Evolutionary conservation across 1,284 basidiomycete species (phyloP).

Genomic region (Fomitopsis schrenkii): DNA sequence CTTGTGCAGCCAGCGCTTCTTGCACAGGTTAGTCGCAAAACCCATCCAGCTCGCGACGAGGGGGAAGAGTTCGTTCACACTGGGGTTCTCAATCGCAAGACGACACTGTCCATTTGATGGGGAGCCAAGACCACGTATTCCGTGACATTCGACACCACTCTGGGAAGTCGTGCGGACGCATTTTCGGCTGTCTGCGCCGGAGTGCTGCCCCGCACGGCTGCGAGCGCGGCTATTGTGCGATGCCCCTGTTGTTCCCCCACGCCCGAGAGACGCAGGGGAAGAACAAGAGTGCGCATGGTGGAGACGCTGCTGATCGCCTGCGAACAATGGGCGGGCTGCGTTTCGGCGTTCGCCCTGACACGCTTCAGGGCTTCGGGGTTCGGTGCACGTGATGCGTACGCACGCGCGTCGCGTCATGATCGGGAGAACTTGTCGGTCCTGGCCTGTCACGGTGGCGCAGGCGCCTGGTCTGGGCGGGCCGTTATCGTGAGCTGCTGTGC

Average conservation of each 20-base stretch:
- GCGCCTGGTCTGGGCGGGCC: slow-evolving; percentile 1
- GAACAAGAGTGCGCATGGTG: background rate
- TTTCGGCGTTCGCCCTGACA: background rate
- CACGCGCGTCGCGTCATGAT: slow-evolving; percentile 7
- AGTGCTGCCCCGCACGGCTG: background rate
- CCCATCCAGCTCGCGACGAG: background rate
- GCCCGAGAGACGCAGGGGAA: background rate
- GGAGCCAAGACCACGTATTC: background rate
- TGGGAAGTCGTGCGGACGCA: background rate
- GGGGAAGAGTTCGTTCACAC: background rate
- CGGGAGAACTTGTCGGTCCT: slow-evolving; percentile 6
- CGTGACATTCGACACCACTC: background rate
- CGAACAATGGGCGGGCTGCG: background rate
- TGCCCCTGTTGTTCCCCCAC: background rate
- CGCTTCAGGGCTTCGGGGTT: slow-evolving; percentile 1
- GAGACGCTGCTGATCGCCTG: background rate
- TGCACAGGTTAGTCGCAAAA: background rate
- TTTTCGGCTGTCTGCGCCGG: background rate
- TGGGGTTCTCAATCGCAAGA: background rate
- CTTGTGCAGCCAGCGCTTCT: background rate
- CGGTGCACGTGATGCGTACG: background rate
- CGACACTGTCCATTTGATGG: background rate
- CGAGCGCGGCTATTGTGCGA: background rate
- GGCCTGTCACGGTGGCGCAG: slow-evolving; percentile 5
- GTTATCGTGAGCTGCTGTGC: slow-evolving; percentile 4